Base-by-base conservation (phyloP, 2,329 filamentous ascomycete genomes). In the Fusarium transvaalense region DNA sequence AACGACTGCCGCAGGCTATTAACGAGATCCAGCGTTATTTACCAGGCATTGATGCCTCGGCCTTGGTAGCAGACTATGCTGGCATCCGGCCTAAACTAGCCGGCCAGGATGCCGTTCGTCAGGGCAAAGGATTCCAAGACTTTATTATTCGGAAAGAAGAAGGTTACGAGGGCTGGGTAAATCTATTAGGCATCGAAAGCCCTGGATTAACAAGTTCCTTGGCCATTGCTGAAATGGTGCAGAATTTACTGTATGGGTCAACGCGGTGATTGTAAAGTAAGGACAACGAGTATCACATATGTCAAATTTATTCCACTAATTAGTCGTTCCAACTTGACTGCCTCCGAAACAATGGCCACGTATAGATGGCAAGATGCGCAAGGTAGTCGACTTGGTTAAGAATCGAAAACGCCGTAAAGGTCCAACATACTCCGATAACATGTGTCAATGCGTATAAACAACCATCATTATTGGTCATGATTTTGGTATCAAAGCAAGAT, bases 171-270 rank as follows among this genome's bases (percentile, higher is more conserved):
- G 94, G 93, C 3, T 97, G 95, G 86, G 86, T 98, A 10, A 97
- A 97, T 82, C 77, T 98, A 70, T 76, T 98, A 72, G 95, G 94
- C 0, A 97, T 97, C 71, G 95, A 98, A 83, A 97, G 93, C 78
- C 95, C 95, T 0, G 95, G 95, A 6, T 80, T 98, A 78, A 98
- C 95, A 46, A 96, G 92, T 77, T 89, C 86, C 72, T 80, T 98
- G 81, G 94, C 94, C 3, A 95, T 97, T 79, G 94, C 85, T 5
- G 92, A 97, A 76, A 86, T 87, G 82, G 94, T 97, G 0, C 78
- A 81, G 42, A 74, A 77, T 51, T 68, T 89, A 51, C 64, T 88
- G 54, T 86, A 88, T 59, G 78, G 78, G 5, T 69, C 59, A 6
- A 46, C 46, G 37, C 42, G 45, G 13, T 45, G 54, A 53, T 8